Evolutionary conservation across 306 rosid genomes (phyloP), one percentile per base, ranked within the genome.

Genomic region (Biancaea sappan): DNA sequence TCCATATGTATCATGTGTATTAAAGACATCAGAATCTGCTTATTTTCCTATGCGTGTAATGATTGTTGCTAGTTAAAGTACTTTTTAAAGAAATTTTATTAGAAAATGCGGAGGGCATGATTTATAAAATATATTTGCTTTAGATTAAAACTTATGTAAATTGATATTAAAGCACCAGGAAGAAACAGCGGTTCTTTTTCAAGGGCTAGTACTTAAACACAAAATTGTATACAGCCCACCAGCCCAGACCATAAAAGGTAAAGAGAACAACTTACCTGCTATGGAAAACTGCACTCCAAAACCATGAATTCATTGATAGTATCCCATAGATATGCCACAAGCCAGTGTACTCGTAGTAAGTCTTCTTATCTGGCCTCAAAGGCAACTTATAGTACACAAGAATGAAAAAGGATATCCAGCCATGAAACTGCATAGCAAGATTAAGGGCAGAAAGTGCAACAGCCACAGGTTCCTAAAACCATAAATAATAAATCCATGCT

Each of bases 391-490:
- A 92, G 88, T 94, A 84, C 50, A 92, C 65, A 78, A 92, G 96
- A 85, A 92, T 90, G 84, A 92, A 92, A 79, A 94, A 94, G 1
- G 99, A 94, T 38, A 94, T 84, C 97, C 99, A 94, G 25, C 99
- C 98, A 71, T 94, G 97, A 88, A 94, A 94, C 73, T 94, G 99
- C 84, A 88, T 82, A 10, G 98, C 95, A 75, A 92, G 98, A 83
- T 92, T 94, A 80, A 94, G 89, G 32, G 96, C 88, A 60, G 97
- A 89, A 51, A 94, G 80, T 52, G 96, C 90, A 82, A 92, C 98
- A 60, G 99, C 90, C 68, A 88, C 92, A 16, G 99, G 99, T 84
- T 94, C 99, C 99, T 94, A 73, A 60, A 69, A 82, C 82, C 69
- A 81, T 25, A 68, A 50, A 79, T 6, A 28, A 75, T 37, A 66